Base-by-base conservation (phyloP, 192 early-diverging fungal genomes). In the Entomortierella chlamydospora region DNA sequence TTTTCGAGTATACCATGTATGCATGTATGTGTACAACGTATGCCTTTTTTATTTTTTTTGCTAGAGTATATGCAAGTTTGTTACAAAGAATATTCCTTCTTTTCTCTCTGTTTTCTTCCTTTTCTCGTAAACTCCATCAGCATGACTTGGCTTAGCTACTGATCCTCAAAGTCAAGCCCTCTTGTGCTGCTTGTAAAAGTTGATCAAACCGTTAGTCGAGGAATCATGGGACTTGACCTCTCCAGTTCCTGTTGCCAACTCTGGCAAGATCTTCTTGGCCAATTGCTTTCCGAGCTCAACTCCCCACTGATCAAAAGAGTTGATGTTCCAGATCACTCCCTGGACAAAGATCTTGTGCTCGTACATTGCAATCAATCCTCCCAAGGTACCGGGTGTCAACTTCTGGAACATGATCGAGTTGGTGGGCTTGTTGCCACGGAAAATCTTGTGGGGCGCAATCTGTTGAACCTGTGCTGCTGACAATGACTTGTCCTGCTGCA, bases 331-430 rank as follows among this genome's bases (percentile, higher is more conserved):
- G 71, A 99, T 91, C 33, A 95, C 92, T 57, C 98, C 97, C 85
- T 99, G 98, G 18, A 94, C 94, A 81, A 99, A 99, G 79, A 99
- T 99, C 91, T 99, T 99, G 92, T 99, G 98, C 87, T 99, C 98
- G 77, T 99, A 99, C 83, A 99, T 78, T 25, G 97, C 95, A 84
- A 99, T 93, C 71, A 99, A 79, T n/a, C 89, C 84, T 23, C 98
- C 98, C 4, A 99, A 87, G 5, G 94, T 95, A 41, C 88, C 89
- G 12, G 98, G 97, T 23, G 93, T 95, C 53, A 99, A 84, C 80
- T 94, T 92, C 72, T 97, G 91, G 89, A 98, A 93, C 68, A 99
- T 72, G 80, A 99, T 92, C 64, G 93, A 95, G 87, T 98, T 99
- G 58, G 97, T 99, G 37, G 98, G 98, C 55, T 92, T 90, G 90